Evolutionary conservation across 2,329 filamentous ascomycete species (phyloP).

Genomic region (Epichloe aotearoae): DNA sequence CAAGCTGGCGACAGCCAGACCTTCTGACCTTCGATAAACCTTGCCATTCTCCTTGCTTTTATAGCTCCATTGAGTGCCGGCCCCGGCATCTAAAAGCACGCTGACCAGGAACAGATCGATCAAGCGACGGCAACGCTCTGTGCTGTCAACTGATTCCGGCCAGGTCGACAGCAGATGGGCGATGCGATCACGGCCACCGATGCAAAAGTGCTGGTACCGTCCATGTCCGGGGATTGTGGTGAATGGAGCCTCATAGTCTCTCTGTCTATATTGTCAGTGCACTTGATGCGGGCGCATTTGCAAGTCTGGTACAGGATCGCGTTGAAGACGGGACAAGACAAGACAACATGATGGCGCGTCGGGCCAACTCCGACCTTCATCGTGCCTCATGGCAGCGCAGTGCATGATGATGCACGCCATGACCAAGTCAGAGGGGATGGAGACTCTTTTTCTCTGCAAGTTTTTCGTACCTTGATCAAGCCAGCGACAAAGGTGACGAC

Average conservation of each 20-base stretch:
- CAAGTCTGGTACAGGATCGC: background rate
- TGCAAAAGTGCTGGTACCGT: slow-evolving; percentile 70
- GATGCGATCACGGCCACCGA: slow-evolving; percentile 64
- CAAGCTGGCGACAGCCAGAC: slow-evolving; percentile 59
- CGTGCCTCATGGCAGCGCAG: background rate
- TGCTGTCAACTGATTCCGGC: slow-evolving; percentile 53
- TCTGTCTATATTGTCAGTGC: slow-evolving; percentile 17
- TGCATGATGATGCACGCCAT: background rate
- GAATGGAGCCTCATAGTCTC: slow-evolving; percentile 43
- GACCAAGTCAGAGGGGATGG: background rate
- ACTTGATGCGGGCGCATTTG: background rate
- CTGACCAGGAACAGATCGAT: slow-evolving; percentile 70
- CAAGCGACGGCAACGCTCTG: slow-evolving; percentile 61
- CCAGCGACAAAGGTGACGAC: slow-evolving; percentile 81
- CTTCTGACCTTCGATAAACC: slow-evolving; percentile 74
- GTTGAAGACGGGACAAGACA: background rate
- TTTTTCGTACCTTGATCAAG: slow-evolving; percentile 69
- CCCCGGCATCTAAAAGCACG: slow-evolving; percentile 74
- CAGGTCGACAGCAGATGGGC: slow-evolving; percentile 58
- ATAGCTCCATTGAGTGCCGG: slow-evolving; percentile 83
- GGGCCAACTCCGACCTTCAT: background rate
- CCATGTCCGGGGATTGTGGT: slow-evolving; percentile 70
- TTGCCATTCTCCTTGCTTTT: slow-evolving; percentile 81
- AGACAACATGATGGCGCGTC: background rate
- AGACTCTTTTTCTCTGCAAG: background rate